phyloP scores from a whole-genome alignment of 1,284 basidiomycete genomes.

The Leccinum subspadiceum region DNA sequence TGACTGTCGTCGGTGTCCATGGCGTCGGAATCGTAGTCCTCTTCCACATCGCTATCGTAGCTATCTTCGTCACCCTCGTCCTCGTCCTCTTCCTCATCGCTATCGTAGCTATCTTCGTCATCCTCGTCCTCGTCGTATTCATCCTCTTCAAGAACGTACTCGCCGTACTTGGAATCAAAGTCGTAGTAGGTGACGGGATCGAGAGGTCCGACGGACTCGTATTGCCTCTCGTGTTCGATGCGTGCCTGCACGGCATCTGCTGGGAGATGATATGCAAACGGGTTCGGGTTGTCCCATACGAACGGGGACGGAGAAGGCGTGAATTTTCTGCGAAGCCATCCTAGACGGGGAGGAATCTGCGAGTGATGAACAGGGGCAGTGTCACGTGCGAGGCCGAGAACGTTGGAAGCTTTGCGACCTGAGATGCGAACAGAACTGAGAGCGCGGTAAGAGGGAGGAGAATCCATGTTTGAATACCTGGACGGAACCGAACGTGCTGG shows the following conservation, averaged over 20 bases:
- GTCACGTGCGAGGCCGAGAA: not conserved
- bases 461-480: not conserved
- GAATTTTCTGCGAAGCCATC: not conserved
- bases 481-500: not conserved
- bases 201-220: slow-evolving; percentile 3
- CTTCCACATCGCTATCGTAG: not conserved
- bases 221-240: not conserved
- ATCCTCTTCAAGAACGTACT: not conserved
- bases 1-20: not conserved
- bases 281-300: slow-evolving; percentile 21
- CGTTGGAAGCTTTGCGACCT: not conserved
- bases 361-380: not conserved
- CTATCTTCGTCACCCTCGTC: too few species aligned
- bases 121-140: not conserved
- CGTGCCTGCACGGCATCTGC: slow-evolving; percentile 3
- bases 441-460: not conserved
- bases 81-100: not conserved
- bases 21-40: not conserved
- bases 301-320: not conserved
- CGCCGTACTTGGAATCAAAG: not conserved
- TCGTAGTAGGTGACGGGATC: not conserved
- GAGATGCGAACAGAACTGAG: too few species aligned
- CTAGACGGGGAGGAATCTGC: not conserved
- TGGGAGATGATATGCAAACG: slow-evolving; percentile 7
- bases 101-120: not conserved